Percentiles rank a stretch among this genome's conserved stretches.
Conservation (phyloP, 2,329 filamentous ascomycete species). For the Botrytis paeoniae region DNA sequence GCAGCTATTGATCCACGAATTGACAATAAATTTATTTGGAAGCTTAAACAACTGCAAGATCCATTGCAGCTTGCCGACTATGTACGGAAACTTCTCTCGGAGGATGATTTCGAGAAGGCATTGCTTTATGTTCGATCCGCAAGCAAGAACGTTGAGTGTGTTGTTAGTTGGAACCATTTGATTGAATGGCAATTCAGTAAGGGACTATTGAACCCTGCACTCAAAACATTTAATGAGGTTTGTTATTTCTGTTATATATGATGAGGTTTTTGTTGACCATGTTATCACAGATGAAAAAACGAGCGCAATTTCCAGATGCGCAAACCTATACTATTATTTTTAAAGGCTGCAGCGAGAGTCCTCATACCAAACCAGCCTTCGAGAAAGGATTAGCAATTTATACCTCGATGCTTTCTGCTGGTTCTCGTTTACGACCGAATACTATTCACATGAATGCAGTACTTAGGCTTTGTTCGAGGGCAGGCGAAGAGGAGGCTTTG, state of each 20-base stretch:
- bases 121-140: constrained; percentile 64
- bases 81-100: constrained; percentile 58
- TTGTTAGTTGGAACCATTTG: constrained; percentile 85
- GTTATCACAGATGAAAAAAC: constrained; percentile 80
- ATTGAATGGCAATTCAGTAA: constrained; percentile 68
- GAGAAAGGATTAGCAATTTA: constrained; percentile 72
- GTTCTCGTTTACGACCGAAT: constrained; percentile 64
- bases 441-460: constrained; percentile 86
- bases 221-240: constrained; percentile 89
- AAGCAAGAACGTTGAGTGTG: constrained; percentile 61
- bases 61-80: constrained; percentile 69
- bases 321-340: constrained; percentile 85
- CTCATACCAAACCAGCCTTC: constrained; percentile 58
- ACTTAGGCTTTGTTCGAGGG: constrained; percentile 74
- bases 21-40: constrained; percentile 24
- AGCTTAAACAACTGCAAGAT: constrained; percentile 47
- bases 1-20: background rate
- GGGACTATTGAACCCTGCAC: constrained; percentile 58
- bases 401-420: constrained; percentile 65
- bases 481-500: constrained; percentile 73
- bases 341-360: constrained; percentile 63
- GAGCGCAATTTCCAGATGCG: constrained; percentile 73
- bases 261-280: background rate
- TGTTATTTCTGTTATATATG: constrained; percentile 24
- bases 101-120: constrained; percentile 63